Base-by-base conservation (phyloP, 2,329 filamentous ascomycete genomes). In the Calonectria hongkongensis region DNA sequence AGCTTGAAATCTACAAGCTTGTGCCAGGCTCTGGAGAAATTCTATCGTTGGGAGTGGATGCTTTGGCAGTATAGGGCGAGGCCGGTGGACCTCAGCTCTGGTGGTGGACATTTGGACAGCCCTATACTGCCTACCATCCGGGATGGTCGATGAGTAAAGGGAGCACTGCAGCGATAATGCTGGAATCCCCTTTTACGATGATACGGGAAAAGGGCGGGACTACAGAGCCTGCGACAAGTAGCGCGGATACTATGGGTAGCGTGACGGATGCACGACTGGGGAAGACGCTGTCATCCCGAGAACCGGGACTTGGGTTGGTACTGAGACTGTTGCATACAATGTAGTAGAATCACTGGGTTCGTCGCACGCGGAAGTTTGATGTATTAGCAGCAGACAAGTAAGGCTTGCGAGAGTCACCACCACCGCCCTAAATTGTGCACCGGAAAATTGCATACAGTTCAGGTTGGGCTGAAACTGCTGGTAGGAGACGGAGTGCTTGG, bases 241-340 rank as follows among this genome's bases (percentile, higher is more conserved):
- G 63, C 82, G 81, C 47, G 79, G 78, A 28, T 82, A 82, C 50
- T 82, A 79, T 25, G 81, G 80, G 10, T 73, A 75, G 60, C 81
- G 80, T 33, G 48, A 41, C 18, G 47, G 54, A 25, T 45, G 27
- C 33, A 50, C 27, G 8, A 36, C 27, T 18, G 54, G 21, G n/a
- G 16, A 41, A 10, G 10, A 60, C n/a, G 54, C n/a, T 25, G 39
- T 25, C 45, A 48, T 48, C 13, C 8, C 9, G 27, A 30, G 3
- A 51, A 51, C 4, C 25, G 30, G 48, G 48, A 28, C 16, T 54
- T 54, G 6, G 50, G 50, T 13, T 33, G 50, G 28, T 54, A 33
- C 27, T n/a, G 50, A 54, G 45, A 48, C n/a, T 48, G 45, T 48
- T 13, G 10, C n/a, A 48, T 21, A 33, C 50, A 27, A 28, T 8